phyloP scores from a whole-genome alignment of 371 early-diverging fungal species.

The Mortierella sp. region DNA sequence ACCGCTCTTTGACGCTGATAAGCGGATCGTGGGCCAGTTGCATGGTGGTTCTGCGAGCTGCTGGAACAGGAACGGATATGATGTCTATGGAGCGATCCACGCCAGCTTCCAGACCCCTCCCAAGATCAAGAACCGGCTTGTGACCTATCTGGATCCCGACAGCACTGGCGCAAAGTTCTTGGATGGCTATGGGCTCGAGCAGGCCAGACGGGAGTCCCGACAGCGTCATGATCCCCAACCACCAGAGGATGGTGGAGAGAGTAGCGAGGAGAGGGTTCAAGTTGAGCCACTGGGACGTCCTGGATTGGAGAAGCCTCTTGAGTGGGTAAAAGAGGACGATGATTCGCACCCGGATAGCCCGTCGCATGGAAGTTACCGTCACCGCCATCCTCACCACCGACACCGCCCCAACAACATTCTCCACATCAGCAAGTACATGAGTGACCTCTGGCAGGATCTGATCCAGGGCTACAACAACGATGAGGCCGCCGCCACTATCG shows the following conservation, averaged over 20 bases:
- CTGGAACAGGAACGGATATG: conserved; percentile 62
- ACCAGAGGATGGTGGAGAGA: not conserved
- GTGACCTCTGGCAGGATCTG: conserved; percentile 7
- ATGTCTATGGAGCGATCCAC: conserved; percentile 61
- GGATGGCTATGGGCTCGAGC: conserved; percentile 44
- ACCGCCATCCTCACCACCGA: conserved; percentile 1
- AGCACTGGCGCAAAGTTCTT: conserved; percentile 34
- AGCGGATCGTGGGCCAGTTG: conserved; percentile 64
- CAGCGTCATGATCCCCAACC: conserved; percentile 7
- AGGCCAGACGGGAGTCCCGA: conserved; percentile 22
- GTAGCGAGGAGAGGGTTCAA: not conserved
- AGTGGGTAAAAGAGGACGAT: too few relatives aligned
- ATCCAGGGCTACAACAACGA: not conserved
- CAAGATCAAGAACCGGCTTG: conserved; percentile 33
- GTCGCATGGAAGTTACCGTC: not conserved
- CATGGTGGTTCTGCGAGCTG: conserved; percentile 66
- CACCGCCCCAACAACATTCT: not conserved
- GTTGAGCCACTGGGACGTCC: conserved; percentile 10
- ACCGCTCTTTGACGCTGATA: conserved; percentile 62
- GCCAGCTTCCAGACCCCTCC: conserved; percentile 53
- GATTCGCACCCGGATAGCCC: not conserved
- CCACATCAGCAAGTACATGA: not conserved
- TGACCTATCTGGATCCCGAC: conserved; percentile 56
- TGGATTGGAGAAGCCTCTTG: conserved; percentile 19
- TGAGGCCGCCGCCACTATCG: not conserved